Base-by-base conservation (phyloP, 1,284 basidiomycete genomes). In the Boletus subluridellus region DNA sequence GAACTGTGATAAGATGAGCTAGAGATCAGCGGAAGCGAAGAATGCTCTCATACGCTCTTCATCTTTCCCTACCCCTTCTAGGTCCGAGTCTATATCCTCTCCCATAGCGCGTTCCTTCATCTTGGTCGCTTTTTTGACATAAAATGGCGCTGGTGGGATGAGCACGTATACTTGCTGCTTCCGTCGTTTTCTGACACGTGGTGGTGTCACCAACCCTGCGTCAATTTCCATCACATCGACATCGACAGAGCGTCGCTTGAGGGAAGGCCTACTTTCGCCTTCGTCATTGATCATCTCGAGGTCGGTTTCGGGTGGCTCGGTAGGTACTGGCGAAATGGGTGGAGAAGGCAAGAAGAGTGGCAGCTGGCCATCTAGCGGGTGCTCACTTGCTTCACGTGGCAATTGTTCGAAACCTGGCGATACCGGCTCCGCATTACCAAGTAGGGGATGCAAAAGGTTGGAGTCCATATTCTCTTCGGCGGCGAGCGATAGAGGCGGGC, bases 1-100 rank as follows among this genome's bases (percentile, higher is more conserved):
- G 72, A 66, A 78, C 80, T 82, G 69, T 57, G 57, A 65, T 63
- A 66, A 53, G 52, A 69, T 71, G 71, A 74, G 73, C 70, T 70
- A 72, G 46, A 51, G 24, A 59, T 62, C 61, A 58, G 57, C 35
- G 45, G 28, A 64, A 39, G 58, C 55, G 54, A 64, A 55, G 59
- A 68, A 68, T 54, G 32, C 61, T 72, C 59, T 60, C 73, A 62
- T 71, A 71, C 70, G 35, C 67, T 70, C 70, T 69, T 69, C 69
- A 21, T 71, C 69, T n/a, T 61, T 64, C 50, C 49, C 60, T 17
- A 39, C 59, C 34, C 47, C 53, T 52, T 64, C 66, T 3, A 49
- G 50, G 10, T 60, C 62, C 28, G 61, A 63, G 30, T 58, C 58
- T 41, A 46, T 38, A 35, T 55, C 62, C 51, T 49, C 62, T 38